Conservation (phyloP, 192 early-diverging fungal species). For the Coemansia sp. region DNA sequence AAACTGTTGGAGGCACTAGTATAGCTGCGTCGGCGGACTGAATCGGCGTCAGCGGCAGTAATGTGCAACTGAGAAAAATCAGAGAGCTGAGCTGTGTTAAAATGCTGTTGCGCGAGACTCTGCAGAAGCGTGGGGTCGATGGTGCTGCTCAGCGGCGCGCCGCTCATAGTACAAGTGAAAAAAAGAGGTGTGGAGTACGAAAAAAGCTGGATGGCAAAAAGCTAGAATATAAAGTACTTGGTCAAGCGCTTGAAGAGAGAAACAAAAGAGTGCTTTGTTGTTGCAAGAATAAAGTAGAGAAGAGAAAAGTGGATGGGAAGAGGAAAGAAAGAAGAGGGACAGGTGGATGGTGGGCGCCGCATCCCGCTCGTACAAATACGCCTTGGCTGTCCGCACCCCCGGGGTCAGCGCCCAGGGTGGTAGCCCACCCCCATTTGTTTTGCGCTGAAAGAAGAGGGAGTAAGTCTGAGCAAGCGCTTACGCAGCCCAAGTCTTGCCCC, state of each 20-base stretch:
- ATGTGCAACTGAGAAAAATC: slow-evolving; percentile 52
- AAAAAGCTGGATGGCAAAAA: background rate
- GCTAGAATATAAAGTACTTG: too few relatives aligned
- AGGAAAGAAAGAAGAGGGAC: slow-evolving; percentile 13
- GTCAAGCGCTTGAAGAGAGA: slow-evolving; percentile 3
- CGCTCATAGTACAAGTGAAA: slow-evolving; percentile 50
- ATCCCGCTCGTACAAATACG: slow-evolving; percentile 19
- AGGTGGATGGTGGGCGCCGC: slow-evolving; percentile 10
- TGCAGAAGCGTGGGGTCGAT: slow-evolving; percentile 55
- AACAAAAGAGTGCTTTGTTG: background rate
- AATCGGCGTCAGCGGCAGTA: slow-evolving; percentile 22
- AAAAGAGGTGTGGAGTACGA: background rate
- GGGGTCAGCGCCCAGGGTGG: background rate
- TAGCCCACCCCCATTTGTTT: slow-evolving; percentile 3
- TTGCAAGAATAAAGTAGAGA: background rate
- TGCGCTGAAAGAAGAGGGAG: background rate
- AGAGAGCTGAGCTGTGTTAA: slow-evolving; percentile 41
- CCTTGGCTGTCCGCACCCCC: slow-evolving; percentile 11
- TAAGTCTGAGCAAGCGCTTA: background rate
- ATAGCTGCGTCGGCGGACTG: slow-evolving; percentile 5
- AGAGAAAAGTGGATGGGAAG: slow-evolving; percentile 13
- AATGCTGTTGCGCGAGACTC: slow-evolving; percentile 50
- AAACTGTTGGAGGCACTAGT: slow-evolving; percentile 13
- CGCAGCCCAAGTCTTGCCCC: slow-evolving; percentile 9
- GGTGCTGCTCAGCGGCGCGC: slow-evolving; percentile 47